phyloP scores from a whole-genome alignment of 2,329 filamentous ascomycete species.

The Ophiostoma australiae region DNA sequence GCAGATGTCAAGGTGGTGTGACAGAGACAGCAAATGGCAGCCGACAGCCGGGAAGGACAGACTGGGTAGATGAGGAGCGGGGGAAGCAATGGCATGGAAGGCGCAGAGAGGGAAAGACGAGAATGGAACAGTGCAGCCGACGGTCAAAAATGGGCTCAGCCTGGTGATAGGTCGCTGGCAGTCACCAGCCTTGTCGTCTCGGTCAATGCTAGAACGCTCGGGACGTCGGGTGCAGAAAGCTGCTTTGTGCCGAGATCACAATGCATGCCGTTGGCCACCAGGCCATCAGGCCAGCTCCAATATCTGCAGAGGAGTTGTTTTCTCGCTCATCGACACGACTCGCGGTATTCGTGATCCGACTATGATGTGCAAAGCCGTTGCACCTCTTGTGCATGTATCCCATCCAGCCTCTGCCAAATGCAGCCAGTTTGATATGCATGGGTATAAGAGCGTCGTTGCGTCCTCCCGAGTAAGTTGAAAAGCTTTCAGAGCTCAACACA shows the following conservation, averaged over 20 bases:
- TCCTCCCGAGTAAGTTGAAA: neutral
- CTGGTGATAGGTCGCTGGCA: neutral
- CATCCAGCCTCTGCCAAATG: neutral
- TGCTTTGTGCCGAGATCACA: neutral
- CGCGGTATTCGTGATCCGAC: neutral
- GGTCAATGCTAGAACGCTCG: neutral
- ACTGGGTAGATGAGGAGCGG: neutral
- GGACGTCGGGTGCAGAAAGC: neutral
- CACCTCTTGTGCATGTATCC: neutral
- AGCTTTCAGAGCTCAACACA: neutral
- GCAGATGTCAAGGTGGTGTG: neutral
- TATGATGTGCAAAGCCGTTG: neutral
- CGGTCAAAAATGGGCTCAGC: neutral
- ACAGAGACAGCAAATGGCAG: constrained; percentile 5
- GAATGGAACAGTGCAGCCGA: neutral
- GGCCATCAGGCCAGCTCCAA: neutral
- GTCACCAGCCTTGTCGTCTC: neutral
- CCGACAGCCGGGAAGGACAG: neutral
- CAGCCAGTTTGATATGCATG: neutral
- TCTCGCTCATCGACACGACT: neutral
- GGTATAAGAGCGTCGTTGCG: neutral
- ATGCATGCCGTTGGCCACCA: neutral
- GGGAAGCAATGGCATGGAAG: neutral
- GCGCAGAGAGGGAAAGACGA: neutral
- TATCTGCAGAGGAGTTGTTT: neutral